Base-by-base conservation (phyloP, 306 rosid genomes). In the Quercus ilex region DNA sequence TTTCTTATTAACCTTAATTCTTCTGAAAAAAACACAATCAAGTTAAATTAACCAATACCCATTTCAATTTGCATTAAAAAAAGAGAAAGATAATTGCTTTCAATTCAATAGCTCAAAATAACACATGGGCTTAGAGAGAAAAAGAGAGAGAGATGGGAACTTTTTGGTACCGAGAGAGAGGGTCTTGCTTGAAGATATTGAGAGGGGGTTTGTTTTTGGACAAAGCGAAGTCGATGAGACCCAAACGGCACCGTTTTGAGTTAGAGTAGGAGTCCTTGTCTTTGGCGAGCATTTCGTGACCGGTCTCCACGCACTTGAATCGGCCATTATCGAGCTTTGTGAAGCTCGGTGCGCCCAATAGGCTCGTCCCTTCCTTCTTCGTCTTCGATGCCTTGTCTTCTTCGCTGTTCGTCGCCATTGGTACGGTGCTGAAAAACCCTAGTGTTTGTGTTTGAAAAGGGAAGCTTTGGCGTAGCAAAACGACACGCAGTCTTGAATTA, bases 161-260 rank as follows among this genome's bases (percentile, higher is more conserved):
- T 75, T 62, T n/a, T 53, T 15, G 56, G 56, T 88, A 94, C 98
- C 97, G 92, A n/a, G 77, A 89, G 71, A 89, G 85, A 78, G 99
- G 91, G 70, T 95, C 94, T 79, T 84, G 92, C 51, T 86, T 90
- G 85, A 95, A 95, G 87, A 95, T 83, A 59, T 89, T 95, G 69
- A 92, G 91, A 75, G 99, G 99, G 52, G 93, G 81, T 57, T 90
- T 95, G 1, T 75, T 77, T 38, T 81, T 89, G 74, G 93, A 68
- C 75, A 95, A 53, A 19, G 93, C 91, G 12, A 80, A 90, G 57
- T 93, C 92, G 78, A 95, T 87, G 80, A 95, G 96, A 71, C 97
- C 98, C 60, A 92, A 82, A 71, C 98, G 99, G 78, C 99, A 95
- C 43, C 92, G 90, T 83, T 95, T 95, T 87, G 92, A 85, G 43